Conservation (phyloP, 2,329 filamentous ascomycete genomes). For the Phialophora expanda region DNA sequence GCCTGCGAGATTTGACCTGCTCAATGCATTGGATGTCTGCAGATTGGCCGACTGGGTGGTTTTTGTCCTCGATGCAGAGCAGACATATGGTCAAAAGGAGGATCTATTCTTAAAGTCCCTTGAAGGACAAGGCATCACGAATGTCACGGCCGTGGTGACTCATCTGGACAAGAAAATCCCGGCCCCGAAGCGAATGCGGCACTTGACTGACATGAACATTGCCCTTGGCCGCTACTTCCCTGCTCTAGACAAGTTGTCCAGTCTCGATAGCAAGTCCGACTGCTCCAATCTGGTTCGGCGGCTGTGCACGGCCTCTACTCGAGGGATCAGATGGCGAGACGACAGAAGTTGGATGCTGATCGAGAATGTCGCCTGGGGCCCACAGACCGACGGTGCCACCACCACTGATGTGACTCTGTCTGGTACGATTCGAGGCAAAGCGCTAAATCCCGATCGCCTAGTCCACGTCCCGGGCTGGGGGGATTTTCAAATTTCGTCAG, state of each 20-base stretch:
- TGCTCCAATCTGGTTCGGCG: slow-evolving; percentile 89
- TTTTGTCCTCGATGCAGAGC: slow-evolving; percentile 78
- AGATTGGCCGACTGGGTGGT: slow-evolving; percentile 90
- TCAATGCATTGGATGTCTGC: slow-evolving; percentile 81
- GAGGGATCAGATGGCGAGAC: slow-evolving; percentile 93
- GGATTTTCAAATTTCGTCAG: slow-evolving; percentile 88
- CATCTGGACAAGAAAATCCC: slow-evolving; percentile 78
- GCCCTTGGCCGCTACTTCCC: slow-evolving; percentile 96
- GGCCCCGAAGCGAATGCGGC: slow-evolving; percentile 75
- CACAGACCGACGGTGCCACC: slow-evolving; percentile 53
- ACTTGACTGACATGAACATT: slow-evolving; percentile 82
- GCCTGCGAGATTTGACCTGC: slow-evolving; percentile 72
- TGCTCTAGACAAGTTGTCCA: slow-evolving; percentile 87
- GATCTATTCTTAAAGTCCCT: slow-evolving; percentile 85
- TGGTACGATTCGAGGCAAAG: slow-evolving; percentile 82
- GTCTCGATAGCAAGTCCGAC: slow-evolving; percentile 85
- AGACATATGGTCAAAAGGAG: slow-evolving; percentile 83
- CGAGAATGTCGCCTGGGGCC: slow-evolving; percentile 77
- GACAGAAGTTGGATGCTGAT: slow-evolving; percentile 94
- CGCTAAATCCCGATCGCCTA: slow-evolving; percentile 85
- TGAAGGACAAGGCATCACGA: slow-evolving; percentile 93
- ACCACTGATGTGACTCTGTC: slow-evolving; percentile 72
- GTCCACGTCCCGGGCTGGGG: slow-evolving; percentile 94
- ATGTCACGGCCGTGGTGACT: slow-evolving; percentile 83
- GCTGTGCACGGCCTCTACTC: slow-evolving; percentile 87